These are phyloP conservation scores for Theobroma cacao DNA, from an alignment of 345 rosid species.

Conservation along the genomic window DNA sequence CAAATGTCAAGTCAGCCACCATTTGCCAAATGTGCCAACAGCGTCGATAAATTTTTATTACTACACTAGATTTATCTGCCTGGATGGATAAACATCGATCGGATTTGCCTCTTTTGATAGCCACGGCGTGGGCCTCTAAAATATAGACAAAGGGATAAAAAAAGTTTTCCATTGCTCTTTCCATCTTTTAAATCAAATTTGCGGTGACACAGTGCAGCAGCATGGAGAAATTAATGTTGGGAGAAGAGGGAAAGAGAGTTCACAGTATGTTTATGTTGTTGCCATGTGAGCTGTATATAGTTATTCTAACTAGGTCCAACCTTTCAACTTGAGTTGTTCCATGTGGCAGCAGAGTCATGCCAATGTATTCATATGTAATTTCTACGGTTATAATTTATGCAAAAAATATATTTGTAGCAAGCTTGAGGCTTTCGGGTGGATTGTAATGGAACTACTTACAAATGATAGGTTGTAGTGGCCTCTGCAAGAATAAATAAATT, in stretches of 20 bases:
- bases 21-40: conserved; percentile 74
- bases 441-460: neutral
- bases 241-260: neutral
- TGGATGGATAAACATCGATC: neutral
- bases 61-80: neutral
- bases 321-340: neutral
- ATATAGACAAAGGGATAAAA: neutral
- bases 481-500: neutral
- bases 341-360: neutral
- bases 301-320: neutral
- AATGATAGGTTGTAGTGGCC: neutral
- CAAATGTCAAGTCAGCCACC: conserved; percentile 50
- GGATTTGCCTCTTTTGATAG: conserved; percentile 4
- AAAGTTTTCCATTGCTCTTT: neutral
- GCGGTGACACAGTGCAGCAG: neutral
- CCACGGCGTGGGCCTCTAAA: neutral
- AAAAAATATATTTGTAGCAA: neutral
- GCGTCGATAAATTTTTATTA: conserved; percentile 26
- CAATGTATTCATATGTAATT: conserved; percentile 3
- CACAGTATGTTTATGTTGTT: neutral
- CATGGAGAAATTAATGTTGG: neutral
- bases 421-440: neutral
- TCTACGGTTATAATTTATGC: neutral
- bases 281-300: conserved; percentile 10
- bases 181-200: neutral